phyloP scores from a whole-genome alignment of 2,329 filamentous ascomycete species.

The Coniella lustricola region DNA sequence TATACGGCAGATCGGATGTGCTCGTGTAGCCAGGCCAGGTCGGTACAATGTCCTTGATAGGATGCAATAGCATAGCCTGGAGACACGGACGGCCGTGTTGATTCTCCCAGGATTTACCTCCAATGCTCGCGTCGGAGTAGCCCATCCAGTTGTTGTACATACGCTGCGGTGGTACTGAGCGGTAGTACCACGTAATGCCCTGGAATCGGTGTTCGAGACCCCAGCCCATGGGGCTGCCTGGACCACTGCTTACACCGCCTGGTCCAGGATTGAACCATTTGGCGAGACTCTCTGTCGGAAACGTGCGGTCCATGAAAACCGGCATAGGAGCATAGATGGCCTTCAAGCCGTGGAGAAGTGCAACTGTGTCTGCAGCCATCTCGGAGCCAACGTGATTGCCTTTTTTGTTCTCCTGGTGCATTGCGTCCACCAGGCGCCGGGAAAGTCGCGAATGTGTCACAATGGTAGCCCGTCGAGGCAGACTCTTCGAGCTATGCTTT shows the following conservation, averaged over 20 bases:
- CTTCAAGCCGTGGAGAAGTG: constrained; percentile 72
- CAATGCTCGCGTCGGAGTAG: constrained; percentile 47
- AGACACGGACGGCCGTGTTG: constrained; percentile 50
- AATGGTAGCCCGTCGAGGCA: constrained; percentile 69
- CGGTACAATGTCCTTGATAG: constrained; percentile 50
- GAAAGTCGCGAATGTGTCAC: constrained; percentile 71
- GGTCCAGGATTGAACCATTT: constrained; percentile 55
- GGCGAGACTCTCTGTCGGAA: constrained; percentile 47
- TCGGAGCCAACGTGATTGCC: constrained; percentile 74
- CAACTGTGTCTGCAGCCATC: constrained; percentile 69
- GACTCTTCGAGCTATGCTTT: constrained; percentile 42
- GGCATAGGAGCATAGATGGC: constrained; percentile 73
- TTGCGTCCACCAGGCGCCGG: constrained; percentile 62
- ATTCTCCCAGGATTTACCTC: constrained; percentile 50
- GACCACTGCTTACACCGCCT: constrained; percentile 45
- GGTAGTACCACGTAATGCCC: constrained; percentile 56
- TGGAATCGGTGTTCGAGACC: constrained; percentile 50
- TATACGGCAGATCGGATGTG: constrained; percentile 34
- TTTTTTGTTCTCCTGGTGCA: constrained; percentile 69
- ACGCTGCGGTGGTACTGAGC: constrained; percentile 48
- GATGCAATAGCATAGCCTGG: constrained; percentile 52
- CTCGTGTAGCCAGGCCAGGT: constrained; percentile 38
- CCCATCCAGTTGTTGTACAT: constrained; percentile 60
- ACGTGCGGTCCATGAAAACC: constrained; percentile 71
- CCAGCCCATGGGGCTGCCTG: constrained; percentile 52